Evolutionary conservation across 2,329 filamentous ascomycete genomes (phyloP).

Genomic region (Hymenoscyphus infarciens): DNA sequence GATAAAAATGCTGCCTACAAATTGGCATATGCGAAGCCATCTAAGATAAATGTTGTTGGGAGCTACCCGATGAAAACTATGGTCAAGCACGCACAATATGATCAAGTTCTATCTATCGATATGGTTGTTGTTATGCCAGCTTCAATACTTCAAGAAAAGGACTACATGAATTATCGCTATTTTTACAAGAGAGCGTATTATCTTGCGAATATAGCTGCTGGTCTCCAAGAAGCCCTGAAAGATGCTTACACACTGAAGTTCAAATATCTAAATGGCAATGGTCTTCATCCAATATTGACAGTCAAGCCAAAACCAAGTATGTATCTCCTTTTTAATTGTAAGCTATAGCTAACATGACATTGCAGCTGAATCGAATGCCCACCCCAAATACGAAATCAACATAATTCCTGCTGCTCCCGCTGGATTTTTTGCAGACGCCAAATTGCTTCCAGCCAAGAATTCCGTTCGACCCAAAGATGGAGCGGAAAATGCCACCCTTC

Average conservation of each 20-base stretch:
- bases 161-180: slow-evolving; percentile 88
- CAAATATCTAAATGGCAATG: slow-evolving; percentile 67
- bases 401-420: slow-evolving; percentile 73
- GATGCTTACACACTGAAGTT: slow-evolving; percentile 58
- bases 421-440: slow-evolving; percentile 65
- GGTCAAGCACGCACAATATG: slow-evolving; percentile 62
- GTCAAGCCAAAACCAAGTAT: slow-evolving; percentile 38
- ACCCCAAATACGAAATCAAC: slow-evolving; percentile 57
- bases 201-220: slow-evolving; percentile 73
- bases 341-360: slow-evolving; percentile 1
- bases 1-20: slow-evolving; percentile 76
- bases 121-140: slow-evolving; percentile 83
- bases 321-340: neutral
- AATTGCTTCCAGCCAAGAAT: slow-evolving; percentile 66
- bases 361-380: slow-evolving; percentile 35
- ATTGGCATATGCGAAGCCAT: slow-evolving; percentile 71
- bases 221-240: slow-evolving; percentile 56
- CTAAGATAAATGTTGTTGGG: slow-evolving; percentile 80
- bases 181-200: slow-evolving; percentile 95
- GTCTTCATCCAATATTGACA: slow-evolving; percentile 65
- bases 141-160: slow-evolving; percentile 83
- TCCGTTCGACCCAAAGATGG: slow-evolving; percentile 59
- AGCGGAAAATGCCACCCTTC: slow-evolving; percentile 39
- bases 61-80: slow-evolving; percentile 79
- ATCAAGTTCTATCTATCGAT: slow-evolving; percentile 62